Percentiles rank a stretch among this genome's conserved stretches.
Evolutionary conservation across 495 filamentous ascomycete species (phyloP).

Genomic region (Trichoderma virens): DNA sequence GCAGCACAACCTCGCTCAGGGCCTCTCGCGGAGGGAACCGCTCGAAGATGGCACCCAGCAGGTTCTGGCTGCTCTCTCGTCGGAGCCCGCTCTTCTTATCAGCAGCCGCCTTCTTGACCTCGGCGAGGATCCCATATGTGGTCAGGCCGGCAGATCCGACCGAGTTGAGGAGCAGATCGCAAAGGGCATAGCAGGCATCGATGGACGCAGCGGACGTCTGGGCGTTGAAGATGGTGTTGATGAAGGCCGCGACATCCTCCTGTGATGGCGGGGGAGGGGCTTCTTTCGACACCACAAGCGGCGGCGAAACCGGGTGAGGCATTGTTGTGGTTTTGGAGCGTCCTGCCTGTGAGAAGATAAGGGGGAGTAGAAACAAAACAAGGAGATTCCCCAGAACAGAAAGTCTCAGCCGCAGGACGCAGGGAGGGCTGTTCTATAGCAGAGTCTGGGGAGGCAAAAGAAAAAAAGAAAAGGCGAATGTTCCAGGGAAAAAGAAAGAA

Average conservation of each 20-base stretch:
- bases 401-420: slow-evolving; percentile 5
- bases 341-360: not conserved
- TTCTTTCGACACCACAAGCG: slow-evolving; percentile 27
- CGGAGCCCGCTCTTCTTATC: slow-evolving; percentile 90
- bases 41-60: slow-evolving; percentile 89
- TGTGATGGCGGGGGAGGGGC: slow-evolving; percentile 51
- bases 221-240: slow-evolving; percentile 69
- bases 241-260: slow-evolving; percentile 64
- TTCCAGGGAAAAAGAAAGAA: not conserved
- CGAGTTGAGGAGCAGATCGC: slow-evolving; percentile 68
- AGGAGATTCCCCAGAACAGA: not conserved
- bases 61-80: slow-evolving; percentile 90
- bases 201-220: slow-evolving; percentile 80
- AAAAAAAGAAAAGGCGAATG: not conserved
- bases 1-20: slow-evolving; percentile 70
- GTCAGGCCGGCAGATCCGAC: slow-evolving; percentile 69
- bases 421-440: not conserved
- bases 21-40: slow-evolving; percentile 70
- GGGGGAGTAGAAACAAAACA: not conserved
- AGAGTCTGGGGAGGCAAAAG: not conserved
- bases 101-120: slow-evolving; percentile 74
- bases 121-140: slow-evolving; percentile 61
- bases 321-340: slow-evolving; percentile 7
- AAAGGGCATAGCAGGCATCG: slow-evolving; percentile 76
- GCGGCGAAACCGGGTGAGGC: slow-evolving; percentile 16